Evolutionary conservation across 2,329 filamentous ascomycete species (phyloP), one percentile per base, ranked within the genome.

Genomic region (Emergomyces pasteurianus): DNA sequence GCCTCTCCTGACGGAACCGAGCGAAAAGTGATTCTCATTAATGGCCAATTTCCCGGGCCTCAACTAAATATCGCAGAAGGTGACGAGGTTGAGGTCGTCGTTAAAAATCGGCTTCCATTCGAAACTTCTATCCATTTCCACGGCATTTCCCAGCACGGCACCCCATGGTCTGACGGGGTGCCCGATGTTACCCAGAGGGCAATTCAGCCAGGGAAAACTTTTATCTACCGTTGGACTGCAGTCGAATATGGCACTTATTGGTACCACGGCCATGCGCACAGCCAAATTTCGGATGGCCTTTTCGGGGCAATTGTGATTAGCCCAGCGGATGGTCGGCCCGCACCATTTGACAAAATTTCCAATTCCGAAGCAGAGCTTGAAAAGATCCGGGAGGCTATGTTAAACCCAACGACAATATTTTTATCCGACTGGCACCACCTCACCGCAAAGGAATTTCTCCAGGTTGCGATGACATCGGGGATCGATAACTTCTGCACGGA

Each of bases 211-310:
- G 67, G 67, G 12, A 40, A 50, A 26, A 64, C 61, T 49, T 62
- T 68, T 38, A 64, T 69, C 2, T 77, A 77, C 65, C 65, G 64
- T 58, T 68, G 74, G 63, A 69, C 66, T 16, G 75, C 75, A 2
- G 71, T 73, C 52, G 66, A 70, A 8, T 71, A 72, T 58, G 75
- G 75, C 1, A 69, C 63, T 63, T 71, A 70, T 46, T 72, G 70
- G 68, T 76, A 72, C 50, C 74, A 77, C 63, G 67, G 67, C 5
- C 76, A 78, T 63, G 73, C 73, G 26, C 69, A 71, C 1, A 75
- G 76, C 4, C 81, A 83, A 62, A 77, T 84, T 18, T 78, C 81
- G 58, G 82, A 85, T 63, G 83, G 83, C 1, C 69, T 82, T 16
- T 80, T 78, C 53, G 83, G 82, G 0, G 70, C 81, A 2, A 77